Conservation (phyloP, 164 flowering plant species). For the Umbilicus rupestris region DNA sequence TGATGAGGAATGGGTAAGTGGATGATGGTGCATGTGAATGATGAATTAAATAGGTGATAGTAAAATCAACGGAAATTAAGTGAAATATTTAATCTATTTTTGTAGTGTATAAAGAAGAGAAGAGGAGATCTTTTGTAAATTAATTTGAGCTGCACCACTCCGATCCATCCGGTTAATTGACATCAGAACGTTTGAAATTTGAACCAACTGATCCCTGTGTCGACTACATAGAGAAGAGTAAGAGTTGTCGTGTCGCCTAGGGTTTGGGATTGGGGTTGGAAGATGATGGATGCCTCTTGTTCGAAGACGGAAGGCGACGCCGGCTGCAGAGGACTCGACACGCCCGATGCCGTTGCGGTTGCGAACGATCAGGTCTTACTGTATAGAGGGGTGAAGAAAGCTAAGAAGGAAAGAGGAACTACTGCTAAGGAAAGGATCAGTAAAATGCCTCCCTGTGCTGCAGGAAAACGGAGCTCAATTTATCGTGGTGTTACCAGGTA, state of each 20-base stretch:
- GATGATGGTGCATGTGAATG: too few relatives aligned
- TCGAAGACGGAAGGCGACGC: conserved; percentile 40
- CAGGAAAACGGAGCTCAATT: conserved; percentile 95
- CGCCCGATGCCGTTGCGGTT: conserved; percentile 28
- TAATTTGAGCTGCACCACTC: too few relatives aligned
- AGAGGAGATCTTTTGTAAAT: too few relatives aligned
- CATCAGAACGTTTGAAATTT: too few relatives aligned
- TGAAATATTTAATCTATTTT: too few relatives aligned
- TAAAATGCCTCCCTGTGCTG: conserved; percentile 96
- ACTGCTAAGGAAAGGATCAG: conserved; percentile 98
- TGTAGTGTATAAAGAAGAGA: too few relatives aligned
- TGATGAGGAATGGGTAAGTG: too few relatives aligned
- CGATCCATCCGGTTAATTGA: too few relatives aligned
- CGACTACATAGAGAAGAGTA: not conserved
- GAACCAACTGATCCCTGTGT: too few relatives aligned
- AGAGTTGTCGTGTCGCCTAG: not conserved
- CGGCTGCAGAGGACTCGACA: conserved; percentile 27
- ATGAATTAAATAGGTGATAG: too few relatives aligned
- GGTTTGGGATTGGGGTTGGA: not conserved
- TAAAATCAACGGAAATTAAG: too few relatives aligned
- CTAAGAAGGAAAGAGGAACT: conserved; percentile 75
- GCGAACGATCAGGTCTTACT: conserved; percentile 36
- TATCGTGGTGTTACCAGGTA: conserved; percentile 96
- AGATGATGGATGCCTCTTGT: conserved; percentile 5
- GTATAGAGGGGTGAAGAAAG: conserved; percentile 70